These are phyloP conservation scores for Plantago lanceolata DNA, from an alignment of 305 asterid species.

Conservation along the genomic window DNA sequence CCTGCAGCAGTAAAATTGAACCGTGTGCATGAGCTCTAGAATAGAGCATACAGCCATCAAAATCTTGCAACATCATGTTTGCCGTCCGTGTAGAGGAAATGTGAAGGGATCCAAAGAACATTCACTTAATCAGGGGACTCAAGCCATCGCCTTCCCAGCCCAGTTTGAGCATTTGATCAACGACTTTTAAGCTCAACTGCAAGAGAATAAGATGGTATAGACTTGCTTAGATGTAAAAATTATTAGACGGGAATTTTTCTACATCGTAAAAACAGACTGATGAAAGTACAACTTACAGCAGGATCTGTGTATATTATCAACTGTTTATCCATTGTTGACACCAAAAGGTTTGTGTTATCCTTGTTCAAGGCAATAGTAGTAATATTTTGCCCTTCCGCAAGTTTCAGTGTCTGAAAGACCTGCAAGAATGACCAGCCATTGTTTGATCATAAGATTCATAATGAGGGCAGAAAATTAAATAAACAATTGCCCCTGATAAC, in stretches of 20 bases:
- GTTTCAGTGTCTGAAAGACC: conserved; percentile 66
- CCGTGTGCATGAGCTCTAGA: conserved; percentile 7
- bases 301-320: conserved; percentile 88
- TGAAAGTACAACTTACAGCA: conserved; percentile 56
- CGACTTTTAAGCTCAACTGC: conserved; percentile 97
- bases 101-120: conserved; percentile 10
- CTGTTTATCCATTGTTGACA: conserved; percentile 82
- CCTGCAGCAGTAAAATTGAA: conserved; percentile 12
- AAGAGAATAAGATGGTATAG: conserved; percentile 19
- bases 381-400: conserved; percentile 71
- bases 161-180: conserved; percentile 92
- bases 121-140: conserved; percentile 66
- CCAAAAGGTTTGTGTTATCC: conserved; percentile 85
- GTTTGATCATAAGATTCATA: conserved; percentile 22
- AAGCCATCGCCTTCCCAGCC: conserved; percentile 98
- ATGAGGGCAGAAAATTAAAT: conserved; percentile 1
- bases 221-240: too few species aligned
- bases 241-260: neutral
- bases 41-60: conserved; percentile 15
- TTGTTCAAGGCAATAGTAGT: conserved; percentile 65
- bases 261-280: conserved; percentile 14
- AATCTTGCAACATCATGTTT: conserved; percentile 1
- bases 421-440: conserved; percentile 29
- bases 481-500: neutral
- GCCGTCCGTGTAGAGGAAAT: conserved; percentile 9